These are phyloP conservation scores for Apiospora sp. DNA, from an alignment of 2,329 filamentous ascomycete species.

Conservation along the genomic window DNA sequence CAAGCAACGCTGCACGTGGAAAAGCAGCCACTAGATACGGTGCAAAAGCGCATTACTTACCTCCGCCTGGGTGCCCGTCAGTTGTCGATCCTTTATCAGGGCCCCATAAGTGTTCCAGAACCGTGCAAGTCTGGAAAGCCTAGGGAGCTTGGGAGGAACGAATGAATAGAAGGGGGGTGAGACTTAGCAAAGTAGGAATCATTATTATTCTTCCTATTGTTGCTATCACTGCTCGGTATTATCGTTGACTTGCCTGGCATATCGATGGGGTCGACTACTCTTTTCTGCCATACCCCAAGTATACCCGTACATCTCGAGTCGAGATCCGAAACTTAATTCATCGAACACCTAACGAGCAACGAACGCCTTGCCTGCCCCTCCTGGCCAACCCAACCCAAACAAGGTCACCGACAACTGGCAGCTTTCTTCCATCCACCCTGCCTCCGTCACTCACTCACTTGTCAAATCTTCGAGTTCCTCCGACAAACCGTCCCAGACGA, in stretches of 20 bases:
- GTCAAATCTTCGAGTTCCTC: constrained; percentile 11
- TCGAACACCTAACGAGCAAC: constrained; percentile 6
- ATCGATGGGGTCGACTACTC: constrained; percentile 10
- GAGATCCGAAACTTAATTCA: constrained; percentile 19
- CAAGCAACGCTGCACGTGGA: not conserved
- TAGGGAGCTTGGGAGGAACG: constrained; percentile 27
- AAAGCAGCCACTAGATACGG: constrained; percentile 20
- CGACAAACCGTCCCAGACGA: constrained; percentile 11
- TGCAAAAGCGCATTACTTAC: constrained; percentile 27
- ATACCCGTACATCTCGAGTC: constrained; percentile 20
- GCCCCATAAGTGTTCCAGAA: constrained; percentile 28
- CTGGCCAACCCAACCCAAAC: constrained; percentile 12
- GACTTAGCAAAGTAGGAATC: not conserved
- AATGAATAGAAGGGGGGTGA: constrained; percentile 20
- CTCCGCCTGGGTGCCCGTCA: constrained; percentile 24
- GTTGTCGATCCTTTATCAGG: constrained; percentile 31
- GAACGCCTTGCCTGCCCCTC: constrained; percentile 19
- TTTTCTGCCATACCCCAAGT: constrained; percentile 19
- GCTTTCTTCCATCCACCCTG: constrained; percentile 18
- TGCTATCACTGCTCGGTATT: not conserved
- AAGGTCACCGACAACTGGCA: constrained; percentile 17
- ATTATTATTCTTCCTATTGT: constrained; percentile 6
- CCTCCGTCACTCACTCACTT: constrained; percentile 3
- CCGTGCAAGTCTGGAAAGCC: constrained; percentile 25
- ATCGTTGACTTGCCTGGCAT: constrained; percentile 12